Base-by-base conservation (phyloP, 352 stramenopile species). In the Blastocystis sp. region DNA sequence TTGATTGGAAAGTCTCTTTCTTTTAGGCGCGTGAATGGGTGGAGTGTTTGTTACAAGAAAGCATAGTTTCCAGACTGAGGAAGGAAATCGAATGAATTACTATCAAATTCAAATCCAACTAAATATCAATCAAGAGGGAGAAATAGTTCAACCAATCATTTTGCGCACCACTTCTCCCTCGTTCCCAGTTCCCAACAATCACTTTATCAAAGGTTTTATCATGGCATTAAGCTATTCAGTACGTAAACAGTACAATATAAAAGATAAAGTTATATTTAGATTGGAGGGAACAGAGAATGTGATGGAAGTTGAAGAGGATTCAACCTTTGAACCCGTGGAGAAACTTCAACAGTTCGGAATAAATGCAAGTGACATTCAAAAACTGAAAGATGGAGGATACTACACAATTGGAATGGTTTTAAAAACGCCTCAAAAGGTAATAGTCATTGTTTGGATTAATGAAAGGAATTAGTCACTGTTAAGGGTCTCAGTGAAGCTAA, bases 331-430 rank as follows among this genome's bases (percentile, higher is more conserved):
- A 27, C 60, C 60, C 27, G 93, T 96, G 66, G 95, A 93, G 79
- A 93, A 93, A 54, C 87, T 96, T 24, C 93, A 96, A 89, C 93
- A 95, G 78, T 92, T 92, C n/a, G 94, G 94, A 11, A 94, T 97
- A 73, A 96, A 96, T 81, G 93, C 94, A 42, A 94, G 93, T 1
- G 95, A 97, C 90, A 94, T 97, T 51, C 97, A 97, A 90, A 97
- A 97, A 90, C 92, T 97, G 27, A 95, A 96, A 88, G 95, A 97
- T 1, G 94, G 93, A 0, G 94, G 94, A 15, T 94, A 97, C 92
- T 92, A 96, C 91, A 97, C 95, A 22, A 94, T 97, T n/a, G 95
- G 96, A 89, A 93, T 94, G 37, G 94, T 95, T 76, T 60, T 92
- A n/a, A 90, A 91, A 51, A 89, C 68, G 9, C 53, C 80, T 0